These are phyloP conservation scores for Aspergillus sp. DNA, from an alignment of 2,329 filamentous ascomycete genomes.

Conservation along the genomic window DNA sequence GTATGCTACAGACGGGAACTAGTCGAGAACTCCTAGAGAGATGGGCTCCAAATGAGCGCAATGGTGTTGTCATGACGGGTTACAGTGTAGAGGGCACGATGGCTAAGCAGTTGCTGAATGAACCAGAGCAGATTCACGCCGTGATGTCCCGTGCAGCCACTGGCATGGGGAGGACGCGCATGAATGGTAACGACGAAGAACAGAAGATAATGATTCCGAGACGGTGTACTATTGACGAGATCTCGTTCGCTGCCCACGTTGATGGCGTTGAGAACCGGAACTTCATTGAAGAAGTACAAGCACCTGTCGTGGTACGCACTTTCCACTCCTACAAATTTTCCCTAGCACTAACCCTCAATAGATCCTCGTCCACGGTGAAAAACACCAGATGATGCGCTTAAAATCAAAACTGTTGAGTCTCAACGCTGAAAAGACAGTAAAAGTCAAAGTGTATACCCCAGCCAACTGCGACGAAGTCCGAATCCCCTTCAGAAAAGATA, in stretches of 20 bases:
- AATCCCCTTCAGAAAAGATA: slow-evolving; percentile 94
- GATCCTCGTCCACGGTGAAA: slow-evolving; percentile 96
- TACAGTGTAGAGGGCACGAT: slow-evolving; percentile 99
- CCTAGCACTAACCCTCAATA: slow-evolving; percentile 34
- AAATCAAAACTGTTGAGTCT: slow-evolving; percentile 94
- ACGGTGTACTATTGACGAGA: slow-evolving; percentile 89
- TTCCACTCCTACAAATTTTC: not conserved
- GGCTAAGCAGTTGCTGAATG: slow-evolving; percentile 92
- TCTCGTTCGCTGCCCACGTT: slow-evolving; percentile 94
- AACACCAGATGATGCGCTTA: slow-evolving; percentile 95
- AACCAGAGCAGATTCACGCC: slow-evolving; percentile 91
- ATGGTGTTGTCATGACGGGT: slow-evolving; percentile 97
- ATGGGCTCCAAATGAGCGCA: slow-evolving; percentile 95
- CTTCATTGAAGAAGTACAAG: slow-evolving; percentile 91
- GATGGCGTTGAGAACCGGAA: slow-evolving; percentile 94
- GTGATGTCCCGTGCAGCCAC: slow-evolving; percentile 74
- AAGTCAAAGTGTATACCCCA: slow-evolving; percentile 90
- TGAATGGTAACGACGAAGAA: slow-evolving; percentile 63
- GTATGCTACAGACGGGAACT: slow-evolving; percentile 97
- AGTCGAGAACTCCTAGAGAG: slow-evolving; percentile 88
- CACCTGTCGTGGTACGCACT: slow-evolving; percentile 81
- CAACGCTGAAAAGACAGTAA: slow-evolving; percentile 75
- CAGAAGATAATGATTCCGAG: slow-evolving; percentile 90
- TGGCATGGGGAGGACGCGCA: slow-evolving; percentile 56
- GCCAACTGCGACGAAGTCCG: slow-evolving; percentile 92